A percentile compares a stretch with the other conserved stretches of the same genome.
Conservation (phyloP, 177 flowering plant species). For the Telopea speciosissima region DNA sequence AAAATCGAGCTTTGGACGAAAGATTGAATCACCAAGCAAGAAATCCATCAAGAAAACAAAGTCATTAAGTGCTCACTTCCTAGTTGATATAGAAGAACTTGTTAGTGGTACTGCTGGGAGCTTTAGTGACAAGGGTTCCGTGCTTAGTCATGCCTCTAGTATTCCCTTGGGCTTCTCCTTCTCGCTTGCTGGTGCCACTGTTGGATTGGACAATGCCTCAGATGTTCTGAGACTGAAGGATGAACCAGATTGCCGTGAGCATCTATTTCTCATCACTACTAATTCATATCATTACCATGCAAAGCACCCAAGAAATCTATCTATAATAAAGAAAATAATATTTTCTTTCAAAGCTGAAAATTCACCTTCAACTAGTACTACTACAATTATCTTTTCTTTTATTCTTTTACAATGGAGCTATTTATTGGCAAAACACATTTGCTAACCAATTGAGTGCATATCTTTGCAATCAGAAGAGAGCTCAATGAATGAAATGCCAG, state of each 20-base stretch:
- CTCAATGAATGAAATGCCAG: background rate
- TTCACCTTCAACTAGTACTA: background rate
- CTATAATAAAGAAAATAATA: background rate
- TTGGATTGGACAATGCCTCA: background rate
- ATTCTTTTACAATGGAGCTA: background rate
- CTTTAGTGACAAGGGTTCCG: background rate
- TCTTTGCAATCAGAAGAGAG: background rate
- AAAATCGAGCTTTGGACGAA: background rate
- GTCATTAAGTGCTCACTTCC: constrained; percentile 10
- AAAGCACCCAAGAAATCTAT: no score
- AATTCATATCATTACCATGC: background rate
- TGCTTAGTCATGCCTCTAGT: background rate
- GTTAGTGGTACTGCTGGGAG: background rate
- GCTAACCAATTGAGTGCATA: background rate
- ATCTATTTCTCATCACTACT: background rate
- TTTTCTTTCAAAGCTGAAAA: no score
- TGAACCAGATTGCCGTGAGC: background rate
- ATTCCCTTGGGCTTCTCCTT: background rate
- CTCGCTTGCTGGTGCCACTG: background rate
- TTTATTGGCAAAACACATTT: background rate
- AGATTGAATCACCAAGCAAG: constrained; percentile 7
- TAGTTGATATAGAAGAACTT: constrained; percentile 10
- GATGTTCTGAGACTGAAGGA: constrained; percentile 1
- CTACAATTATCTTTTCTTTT: background rate
- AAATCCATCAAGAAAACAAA: background rate